Evolutionary conservation across 1,139 yeast species (phyloP), one percentile per base, ranked within the genome.

Genomic region (Taphrina confusa): DNA sequence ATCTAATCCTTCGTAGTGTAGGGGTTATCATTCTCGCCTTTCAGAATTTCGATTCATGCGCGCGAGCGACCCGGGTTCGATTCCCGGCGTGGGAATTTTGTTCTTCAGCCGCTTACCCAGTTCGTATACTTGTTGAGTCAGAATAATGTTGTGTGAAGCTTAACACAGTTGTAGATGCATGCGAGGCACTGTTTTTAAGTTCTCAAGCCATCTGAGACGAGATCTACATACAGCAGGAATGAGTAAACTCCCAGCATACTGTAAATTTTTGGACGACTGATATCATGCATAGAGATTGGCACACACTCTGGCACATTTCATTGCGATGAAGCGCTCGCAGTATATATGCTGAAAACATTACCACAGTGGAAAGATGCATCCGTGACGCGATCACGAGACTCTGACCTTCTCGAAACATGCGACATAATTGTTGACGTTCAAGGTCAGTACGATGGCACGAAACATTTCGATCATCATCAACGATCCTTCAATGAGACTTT

Each of bases 261-360:
- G n/a, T n/a, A n/a, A n/a, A n/a, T n/a, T n/a, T n/a, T n/a, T n/a
- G n/a, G n/a, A n/a, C n/a, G n/a, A n/a, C n/a, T n/a, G n/a, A n/a
- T n/a, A 37, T 37, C n/a, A 1, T 3, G n/a, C 9, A 4, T 27
- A 54, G 58, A 54, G 16, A 54, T 54, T 16, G 58, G 58, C 6
- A 54, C 58, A 12, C 67, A 66, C 71, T 87, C 94, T 47, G 98
- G 98, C 6, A 81, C 91, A 0, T 92, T 92, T 78, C 98, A 92
- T 70, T 97, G 98, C 20, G 98, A 92, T 73, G 98, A 92, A 73
- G 85, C 96, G n/a, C 79, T 94, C 63, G 98, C 97, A 1, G 96
- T 91, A 2, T 91, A 80, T 73, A 83, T 92, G 86, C 77, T 92
- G 62, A 82, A 80, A 68, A 76, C 82, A 28, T 76, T 92, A 57